phyloP scores from a whole-genome alignment of 106 monocot genomes.

The Agapanthus africanus region DNA sequence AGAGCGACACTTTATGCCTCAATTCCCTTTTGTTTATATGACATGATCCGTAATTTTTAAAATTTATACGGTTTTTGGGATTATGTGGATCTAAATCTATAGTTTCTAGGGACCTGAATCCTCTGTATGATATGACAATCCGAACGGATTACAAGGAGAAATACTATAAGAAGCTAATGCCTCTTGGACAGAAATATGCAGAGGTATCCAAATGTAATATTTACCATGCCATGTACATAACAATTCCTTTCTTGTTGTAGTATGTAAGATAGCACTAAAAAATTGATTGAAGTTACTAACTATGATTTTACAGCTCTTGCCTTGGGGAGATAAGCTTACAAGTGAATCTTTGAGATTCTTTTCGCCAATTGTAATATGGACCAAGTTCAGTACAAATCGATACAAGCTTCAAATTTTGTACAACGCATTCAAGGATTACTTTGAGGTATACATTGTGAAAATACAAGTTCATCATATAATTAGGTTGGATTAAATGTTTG shows the following conservation, averaged over 20 bases:
- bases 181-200: conserved; percentile 69
- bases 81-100: conserved; percentile 7
- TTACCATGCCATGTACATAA: background rate
- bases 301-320: conserved; percentile 64
- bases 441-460: conserved; percentile 40
- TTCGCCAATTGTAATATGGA: conserved; percentile 98
- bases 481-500: background rate
- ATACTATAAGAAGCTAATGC: conserved; percentile 67
- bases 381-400: conserved; percentile 45
- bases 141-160: conserved; percentile 72
- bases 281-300: conserved; percentile 18
- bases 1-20: too few relatives aligned
- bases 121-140: conserved; percentile 61
- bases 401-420: conserved; percentile 48
- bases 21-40: too few relatives aligned
- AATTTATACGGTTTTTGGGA: conserved; percentile 8
- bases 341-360: conserved; percentile 92
- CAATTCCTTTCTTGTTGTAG: background rate
- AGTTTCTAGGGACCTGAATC: conserved; percentile 81
- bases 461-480: background rate
- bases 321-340: conserved; percentile 96
- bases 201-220: conserved; percentile 38
- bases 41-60: background rate
- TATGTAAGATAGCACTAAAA: background rate
- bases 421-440: conserved; percentile 91